Evolutionary conservation across 345 rosid genomes (phyloP), one percentile per base, ranked within the genome.

Genomic region (Draba incana): DNA sequence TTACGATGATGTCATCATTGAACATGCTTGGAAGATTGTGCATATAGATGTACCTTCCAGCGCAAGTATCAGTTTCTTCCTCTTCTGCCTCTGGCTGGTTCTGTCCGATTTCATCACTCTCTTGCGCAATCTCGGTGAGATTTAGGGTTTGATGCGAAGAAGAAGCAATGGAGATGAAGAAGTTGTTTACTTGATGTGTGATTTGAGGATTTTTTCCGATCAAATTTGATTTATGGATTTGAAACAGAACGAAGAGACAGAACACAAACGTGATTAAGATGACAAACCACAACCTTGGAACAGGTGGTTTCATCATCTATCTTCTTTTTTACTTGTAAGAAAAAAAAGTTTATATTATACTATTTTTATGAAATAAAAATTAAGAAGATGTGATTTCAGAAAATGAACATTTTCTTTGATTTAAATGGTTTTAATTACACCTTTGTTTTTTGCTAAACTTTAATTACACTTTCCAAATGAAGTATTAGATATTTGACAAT

Each of bases 21-120:
- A 79, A 81, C 49, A 1, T 41, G 25, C 28, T 54, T 0, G 83
- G 87, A 42, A 83, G 81, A 57, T 81, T 43, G 49, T 79, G 63
- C 50, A 77, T 33, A 55, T 79, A 83, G 25, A 81, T 45, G 71
- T 79, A 77, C 62, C 84, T 77, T 60, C 81, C 81, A 0, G 8
- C 57, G 54, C 87, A 83, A 31, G 60, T 47, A 75, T 79, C 74
- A 2, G 10, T 1, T 61, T 31, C 45, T 47, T 52, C 33, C 23
- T 57, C 33, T 28, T 51, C 20, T 20, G 20, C 10, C 12, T 57
- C 15, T 1, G 30, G 12, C 8, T 15, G 37, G 23, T 38, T 55
- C 4, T 5, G 23, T 53, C 27, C 30, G 68, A 6, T 15, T 51
- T 13, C 70, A 62, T 50, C 66, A 23, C 42, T 42, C 41, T 27